These are phyloP conservation scores for Coemansia sp. DNA, from an alignment of 192 early-diverging fungal genomes.

Conservation along the genomic window DNA sequence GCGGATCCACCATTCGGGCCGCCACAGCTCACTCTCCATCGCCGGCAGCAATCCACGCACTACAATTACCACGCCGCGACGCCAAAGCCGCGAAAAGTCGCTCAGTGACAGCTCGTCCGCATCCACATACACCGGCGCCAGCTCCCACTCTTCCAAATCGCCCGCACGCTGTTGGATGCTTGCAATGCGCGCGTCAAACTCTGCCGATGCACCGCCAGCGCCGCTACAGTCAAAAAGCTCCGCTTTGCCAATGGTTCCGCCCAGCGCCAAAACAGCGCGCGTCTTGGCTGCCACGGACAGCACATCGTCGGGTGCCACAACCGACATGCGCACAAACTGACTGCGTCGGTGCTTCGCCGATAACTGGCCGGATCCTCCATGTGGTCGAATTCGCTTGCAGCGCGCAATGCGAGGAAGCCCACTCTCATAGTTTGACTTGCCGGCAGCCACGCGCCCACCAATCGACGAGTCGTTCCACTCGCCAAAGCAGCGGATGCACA, in stretches of 20 bases:
- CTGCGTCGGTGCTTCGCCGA: background rate
- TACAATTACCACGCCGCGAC: conserved; percentile 24
- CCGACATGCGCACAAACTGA: conserved; percentile 32
- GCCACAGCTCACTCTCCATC: conserved; percentile 25
- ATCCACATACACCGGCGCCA: conserved; percentile 23
- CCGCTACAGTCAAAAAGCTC: conserved; percentile 22
- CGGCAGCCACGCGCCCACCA: background rate
- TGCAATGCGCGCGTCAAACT: conserved; percentile 9
- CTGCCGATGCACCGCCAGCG: background rate
- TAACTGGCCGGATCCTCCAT: background rate
- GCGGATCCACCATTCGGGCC: conserved; percentile 36
- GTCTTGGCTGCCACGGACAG: background rate
- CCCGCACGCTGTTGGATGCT: conserved; percentile 29
- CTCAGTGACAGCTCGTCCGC: conserved; percentile 19
- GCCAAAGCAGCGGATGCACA: conserved; percentile 52
- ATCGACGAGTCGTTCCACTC: conserved; percentile 20
- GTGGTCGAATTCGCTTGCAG: background rate
- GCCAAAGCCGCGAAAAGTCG: conserved; percentile 48
- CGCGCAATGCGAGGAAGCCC: background rate
- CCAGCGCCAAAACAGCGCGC: background rate
- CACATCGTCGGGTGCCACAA: conserved; percentile 10
- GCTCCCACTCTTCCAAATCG: conserved; percentile 32
- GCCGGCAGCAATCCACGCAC: conserved; percentile 25
- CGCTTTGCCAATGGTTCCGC: background rate
- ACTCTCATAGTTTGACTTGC: background rate